Evolutionary conservation across 305 asterid genomes (phyloP), one percentile per base, ranked within the genome.

Genomic region (Withania somnifera): DNA sequence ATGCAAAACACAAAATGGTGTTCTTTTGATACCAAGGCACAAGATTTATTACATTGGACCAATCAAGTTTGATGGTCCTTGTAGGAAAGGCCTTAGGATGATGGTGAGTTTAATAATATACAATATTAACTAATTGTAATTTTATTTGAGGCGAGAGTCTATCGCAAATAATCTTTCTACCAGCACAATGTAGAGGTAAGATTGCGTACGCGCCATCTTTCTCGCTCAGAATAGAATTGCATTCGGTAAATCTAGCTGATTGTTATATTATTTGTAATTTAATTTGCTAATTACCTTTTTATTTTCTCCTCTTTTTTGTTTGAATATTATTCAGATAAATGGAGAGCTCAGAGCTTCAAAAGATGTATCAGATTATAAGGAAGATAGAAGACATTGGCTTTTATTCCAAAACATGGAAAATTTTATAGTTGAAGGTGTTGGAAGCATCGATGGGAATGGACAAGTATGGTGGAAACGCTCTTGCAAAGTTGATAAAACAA

Each of bases 391-490:
- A 82, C 90, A 86, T 47, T 95, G 98, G 99, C 86, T 95, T 22
- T 83, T 83, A 38, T 93, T 95, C 47, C 90, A 93, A 58, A 86
- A 91, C n/a, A 87, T 94, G 56, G 83, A 32, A 32, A 85, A 90
- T 76, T 84, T 94, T 71, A 84, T 77, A 14, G 86, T 94, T 79
- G 89, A 75, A 82, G 99, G 99, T 32, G 93, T 94, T 50, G 99
- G 99, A 58, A 88, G 89, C n/a, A 84, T 95, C 0, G 90, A 90
- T 83, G 99, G 99, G 26, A 93, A 92, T 68, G 99, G 98, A 13
- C 86, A 89, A 82, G 85, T 89, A n/a, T 95, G 99, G 99, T 95
- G 99, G 99, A 88, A 87, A 11, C 87, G 83, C 66, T 93, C 98
- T 54, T 95, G 99, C 88, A 95, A 89, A 86, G 83, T 90, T 80